These are phyloP conservation scores for Misopates orontium DNA, from an alignment of 257 asterid species.

Conservation along the genomic window DNA sequence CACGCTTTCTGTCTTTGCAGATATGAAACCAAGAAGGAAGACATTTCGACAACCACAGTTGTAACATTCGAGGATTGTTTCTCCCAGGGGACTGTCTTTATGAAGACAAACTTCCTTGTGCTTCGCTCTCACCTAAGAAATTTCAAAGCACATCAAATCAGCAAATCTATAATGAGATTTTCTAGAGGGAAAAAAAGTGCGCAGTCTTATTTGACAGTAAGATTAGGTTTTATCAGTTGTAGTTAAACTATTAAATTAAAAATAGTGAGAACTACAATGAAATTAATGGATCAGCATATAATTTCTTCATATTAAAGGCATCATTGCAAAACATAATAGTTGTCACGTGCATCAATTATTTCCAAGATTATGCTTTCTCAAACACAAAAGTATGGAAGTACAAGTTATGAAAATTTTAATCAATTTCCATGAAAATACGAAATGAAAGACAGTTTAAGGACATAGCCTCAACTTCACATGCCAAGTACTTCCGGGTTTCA, in stretches of 20 bases:
- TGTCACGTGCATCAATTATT: conserved; percentile 1
- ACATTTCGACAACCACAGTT: conserved; percentile 99
- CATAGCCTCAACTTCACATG: not conserved
- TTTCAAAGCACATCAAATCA: conserved; percentile 21
- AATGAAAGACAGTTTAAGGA: not conserved
- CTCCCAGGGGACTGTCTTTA: conserved; percentile 98
- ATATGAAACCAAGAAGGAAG: conserved; percentile 94
- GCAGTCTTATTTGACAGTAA: not conserved
- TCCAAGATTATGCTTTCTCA: conserved; percentile 15
- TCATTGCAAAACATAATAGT: not conserved
- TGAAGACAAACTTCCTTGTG: conserved; percentile 99
- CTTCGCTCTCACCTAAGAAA: conserved; percentile 89
- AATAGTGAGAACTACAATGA: not conserved
- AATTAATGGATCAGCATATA: not conserved
- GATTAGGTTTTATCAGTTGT: not conserved
- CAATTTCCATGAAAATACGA: not conserved
- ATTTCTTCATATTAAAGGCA: not conserved
- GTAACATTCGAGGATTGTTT: conserved; percentile 93
- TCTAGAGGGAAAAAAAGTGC: not conserved
- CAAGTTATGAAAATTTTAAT: not conserved
- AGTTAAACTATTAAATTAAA: not conserved
- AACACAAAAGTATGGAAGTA: not conserved
- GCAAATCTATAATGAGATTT: not conserved
- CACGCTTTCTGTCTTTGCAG: conserved; percentile 98
- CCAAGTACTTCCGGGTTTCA: not conserved